Base-by-base conservation (phyloP, 768 basidiomycete genomes). In the Collybiopsis luxurians region DNA sequence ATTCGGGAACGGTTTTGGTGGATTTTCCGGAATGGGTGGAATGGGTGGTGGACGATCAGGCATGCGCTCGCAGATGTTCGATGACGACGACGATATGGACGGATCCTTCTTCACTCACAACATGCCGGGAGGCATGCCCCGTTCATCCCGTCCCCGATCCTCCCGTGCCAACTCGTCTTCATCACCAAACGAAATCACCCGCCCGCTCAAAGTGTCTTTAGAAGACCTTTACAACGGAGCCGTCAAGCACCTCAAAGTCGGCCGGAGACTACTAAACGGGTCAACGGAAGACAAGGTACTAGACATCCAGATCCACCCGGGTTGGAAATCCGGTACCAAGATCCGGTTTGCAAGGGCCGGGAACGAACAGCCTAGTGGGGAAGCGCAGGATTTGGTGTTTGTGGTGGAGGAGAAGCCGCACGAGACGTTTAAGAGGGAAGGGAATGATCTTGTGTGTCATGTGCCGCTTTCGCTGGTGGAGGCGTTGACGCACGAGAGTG, bases 321-420 rank as follows among this genome's bases (percentile, higher is more conserved):
- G 96, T 0, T 98, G 95, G 95, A 98, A 98, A 79, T 84, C 84
- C 59, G 96, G 96, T 0, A 98, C 96, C 17, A 97, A 96, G 74
- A 82, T 98, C 58, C 86, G 92, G 40, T 98, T 95, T 72, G 84
- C 90, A 0, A 82, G 83, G 21, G 88, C 92, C 10, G 93, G 93
- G 2, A 95, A 98, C 70, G 93, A 95, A 64, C 78, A 80, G 51
- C 67, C 74, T 12, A 69, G 59, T 31, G 87, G 89, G 11, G 87
- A 87, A 45, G 69, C 89, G 13, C 93, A 95, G 65, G 92, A 95
- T 68, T 80, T 99, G n/a, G 95, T 95, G 30, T 98, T 99, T 67
- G 84, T 96, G 46, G 84, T 97, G n/a, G 95, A 97, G 70, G 94
- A 98, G 73, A 98, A 96, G 72, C 86, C 88, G 9, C 92, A 98